Base-by-base conservation (phyloP, 306 rosid genomes). In the Argentina anserina region DNA sequence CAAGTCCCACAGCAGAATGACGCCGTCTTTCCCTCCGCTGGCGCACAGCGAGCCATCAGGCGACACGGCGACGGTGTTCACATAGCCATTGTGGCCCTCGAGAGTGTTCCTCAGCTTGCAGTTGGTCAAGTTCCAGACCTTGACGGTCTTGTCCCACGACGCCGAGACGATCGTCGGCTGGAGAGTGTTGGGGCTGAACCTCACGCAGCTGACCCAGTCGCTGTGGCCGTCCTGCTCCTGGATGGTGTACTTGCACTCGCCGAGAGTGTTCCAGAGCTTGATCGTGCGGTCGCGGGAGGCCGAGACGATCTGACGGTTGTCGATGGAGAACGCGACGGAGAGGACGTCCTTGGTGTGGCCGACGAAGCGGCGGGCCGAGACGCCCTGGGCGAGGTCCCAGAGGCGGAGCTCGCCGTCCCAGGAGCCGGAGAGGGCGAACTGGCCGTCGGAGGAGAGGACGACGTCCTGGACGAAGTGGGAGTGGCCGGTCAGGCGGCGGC, bases 371-470 rank as follows among this genome's bases (percentile, higher is more conserved):
- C 99, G 93, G 0, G 99, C 90, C 21, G 99, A 85, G 39, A 80
- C 79, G 0, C 99, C 99, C 7, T 87, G 76, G 23, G 90, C 83
- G 11, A 95, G 81, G 41, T 95, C 99, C 99, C 99, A 95, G 4
- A 95, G 93, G 26, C 99, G 90, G 81, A 95, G 99, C 83, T 95
- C 99, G n/a, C 97, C 97, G 79, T 95, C 99, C 99, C 97, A 95
- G 20, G 99, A 90, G 3, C 99, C 99, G 20, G 99, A 95, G 4
- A 95, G 97, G 0, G 99, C 99, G 69, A 95, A 95, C 86, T 95
- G 99, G 21, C 97, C 96, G 58, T 95, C 99, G 47, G 99, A 95
- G 0, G 99, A 95, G 31, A 95, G 97, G 7, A 95, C 99, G 0
- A 95, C 99, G 26, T 95, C 99, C 53, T 95, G 76, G 1, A 95